Base-by-base conservation (phyloP, 805 yeast genomes). In the Huiozyma naganishii region DNA sequence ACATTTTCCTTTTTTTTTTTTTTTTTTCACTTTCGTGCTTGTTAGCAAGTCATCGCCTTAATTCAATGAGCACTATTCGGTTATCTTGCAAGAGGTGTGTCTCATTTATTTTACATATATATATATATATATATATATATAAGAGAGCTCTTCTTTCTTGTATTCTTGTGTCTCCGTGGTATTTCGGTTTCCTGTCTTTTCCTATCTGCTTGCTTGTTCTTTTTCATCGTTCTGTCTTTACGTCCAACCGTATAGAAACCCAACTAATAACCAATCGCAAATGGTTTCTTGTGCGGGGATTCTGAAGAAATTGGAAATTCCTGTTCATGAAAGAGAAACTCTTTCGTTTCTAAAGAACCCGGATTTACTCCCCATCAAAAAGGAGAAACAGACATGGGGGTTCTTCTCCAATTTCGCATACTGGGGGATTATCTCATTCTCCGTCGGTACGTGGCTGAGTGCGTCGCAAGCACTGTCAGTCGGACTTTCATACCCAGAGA, bases 401-500 rank as follows among this genome's bases (percentile, higher is more conserved):
- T 62, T 65, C 37, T 65, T 61, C 58, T 64, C 69, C 1, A 65
- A 65, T 41, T 63, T 64, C 44, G 65, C 66, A 2, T 71, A 70
- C 49, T 71, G 76, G 76, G 70, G 70, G 7, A 58, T 70, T 29
- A 60, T 70, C 10, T 65, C 71, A 1, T 64, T 73, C 41, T 62
- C 71, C 41, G 67, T 71, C 45, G 64, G 71, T 12, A 70, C 75
- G 6, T 68, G 72, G 71, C 50, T 69, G 12, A 61, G 71, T 41
- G 76, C 73, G 1, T 58, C 72, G 7, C 64, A 77, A 2, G 62
- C 74, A 7, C 49, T 74, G 7, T 49, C 66, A 5, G 58, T 69
- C 7, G 79, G 79, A 2, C 55, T 73, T 43, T 63, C 67, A 35
- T 70, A 72, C 37, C 62, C 68, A 5, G 71, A 72, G 41, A 64